phyloP scores from a whole-genome alignment of 2,329 filamentous ascomycete genomes.

The Aspergillus awamori region DNA sequence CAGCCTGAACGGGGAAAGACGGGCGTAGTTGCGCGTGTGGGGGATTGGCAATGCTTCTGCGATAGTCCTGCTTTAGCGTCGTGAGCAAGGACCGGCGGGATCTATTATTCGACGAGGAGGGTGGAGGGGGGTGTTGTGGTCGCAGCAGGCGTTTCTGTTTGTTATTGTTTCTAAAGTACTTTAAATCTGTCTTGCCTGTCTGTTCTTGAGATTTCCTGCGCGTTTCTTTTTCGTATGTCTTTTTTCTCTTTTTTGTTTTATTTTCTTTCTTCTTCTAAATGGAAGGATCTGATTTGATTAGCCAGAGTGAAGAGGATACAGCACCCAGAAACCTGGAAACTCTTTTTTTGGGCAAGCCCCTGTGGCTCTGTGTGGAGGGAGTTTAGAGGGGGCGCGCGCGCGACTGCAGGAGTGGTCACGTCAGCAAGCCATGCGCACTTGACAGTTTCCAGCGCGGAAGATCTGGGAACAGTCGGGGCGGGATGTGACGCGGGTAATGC shows the following conservation, averaged over 20 bases:
- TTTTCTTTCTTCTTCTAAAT: constrained; percentile 6
- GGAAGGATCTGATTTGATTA: constrained; percentile 18
- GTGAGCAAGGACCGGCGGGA: constrained; percentile 28
- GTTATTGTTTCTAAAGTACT: constrained; percentile 9
- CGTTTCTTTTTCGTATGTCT: constrained; percentile 7
- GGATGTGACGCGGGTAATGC: constrained; percentile 29
- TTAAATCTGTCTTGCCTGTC: not conserved
- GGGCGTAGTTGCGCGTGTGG: constrained; percentile 31
- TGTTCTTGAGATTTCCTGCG: not conserved
- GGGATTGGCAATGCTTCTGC: constrained; percentile 36
- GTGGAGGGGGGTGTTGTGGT: constrained; percentile 4
- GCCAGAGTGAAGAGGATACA: constrained; percentile 8
- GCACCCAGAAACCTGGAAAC: constrained; percentile 16
- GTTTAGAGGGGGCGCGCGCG: constrained; percentile 18
- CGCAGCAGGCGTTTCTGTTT: constrained; percentile 21
- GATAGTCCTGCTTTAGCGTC: constrained; percentile 31
- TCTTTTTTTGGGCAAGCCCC: constrained; percentile 6
- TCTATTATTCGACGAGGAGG: constrained; percentile 24
- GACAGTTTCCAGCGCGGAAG: constrained; percentile 17
- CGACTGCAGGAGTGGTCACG: constrained; percentile 27
- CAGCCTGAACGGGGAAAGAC: constrained; percentile 32
- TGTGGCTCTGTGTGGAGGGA: constrained; percentile 13
- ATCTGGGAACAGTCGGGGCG: constrained; percentile 21
- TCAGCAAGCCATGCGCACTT: constrained; percentile 27
- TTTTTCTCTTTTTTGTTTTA: constrained; percentile 10